Percentiles rank a stretch among this genome's conserved stretches.
Conservation (phyloP, 805 yeast genomes). For the Candida ulmi region DNA sequence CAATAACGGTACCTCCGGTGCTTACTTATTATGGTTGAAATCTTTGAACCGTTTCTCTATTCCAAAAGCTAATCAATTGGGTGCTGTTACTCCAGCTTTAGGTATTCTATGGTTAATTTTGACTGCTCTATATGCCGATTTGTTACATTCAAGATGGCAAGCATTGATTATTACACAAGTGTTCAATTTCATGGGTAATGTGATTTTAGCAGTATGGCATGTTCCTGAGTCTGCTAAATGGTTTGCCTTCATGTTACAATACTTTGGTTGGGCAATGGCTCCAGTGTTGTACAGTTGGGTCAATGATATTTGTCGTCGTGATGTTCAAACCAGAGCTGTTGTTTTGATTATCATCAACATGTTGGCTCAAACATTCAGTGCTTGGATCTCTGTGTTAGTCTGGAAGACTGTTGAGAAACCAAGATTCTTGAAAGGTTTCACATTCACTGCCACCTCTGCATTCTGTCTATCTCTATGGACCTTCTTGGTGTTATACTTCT, state of each 20-base stretch:
- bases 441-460: conserved; percentile 31
- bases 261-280: conserved; percentile 45
- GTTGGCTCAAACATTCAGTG: conserved; percentile 44
- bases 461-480: conserved; percentile 25
- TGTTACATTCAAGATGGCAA: conserved; percentile 29
- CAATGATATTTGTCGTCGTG: conserved; percentile 51
- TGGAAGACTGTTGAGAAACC: conserved; percentile 47
- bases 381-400: conserved; percentile 37
- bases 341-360: conserved; percentile 41
- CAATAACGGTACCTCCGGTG: conserved; percentile 45
- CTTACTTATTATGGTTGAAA: conserved; percentile 41
- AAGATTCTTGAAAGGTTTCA: conserved; percentile 46
- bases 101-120: conserved; percentile 10
- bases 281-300: conserved; percentile 56
- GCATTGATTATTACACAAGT: conserved; percentile 40
- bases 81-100: conserved; percentile 36
- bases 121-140: conserved; percentile 23
- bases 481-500: conserved; percentile 27
- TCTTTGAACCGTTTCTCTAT: conserved; percentile 33
- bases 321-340: conserved; percentile 46
- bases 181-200: conserved; percentile 43
- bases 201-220: conserved; percentile 46
- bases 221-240: conserved; percentile 48
- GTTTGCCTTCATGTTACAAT: conserved; percentile 34
- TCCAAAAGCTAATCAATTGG: conserved; percentile 35